phyloP scores from a whole-genome alignment of 31 red algal genomes.

The Asparagopsis taxiformis region DNA sequence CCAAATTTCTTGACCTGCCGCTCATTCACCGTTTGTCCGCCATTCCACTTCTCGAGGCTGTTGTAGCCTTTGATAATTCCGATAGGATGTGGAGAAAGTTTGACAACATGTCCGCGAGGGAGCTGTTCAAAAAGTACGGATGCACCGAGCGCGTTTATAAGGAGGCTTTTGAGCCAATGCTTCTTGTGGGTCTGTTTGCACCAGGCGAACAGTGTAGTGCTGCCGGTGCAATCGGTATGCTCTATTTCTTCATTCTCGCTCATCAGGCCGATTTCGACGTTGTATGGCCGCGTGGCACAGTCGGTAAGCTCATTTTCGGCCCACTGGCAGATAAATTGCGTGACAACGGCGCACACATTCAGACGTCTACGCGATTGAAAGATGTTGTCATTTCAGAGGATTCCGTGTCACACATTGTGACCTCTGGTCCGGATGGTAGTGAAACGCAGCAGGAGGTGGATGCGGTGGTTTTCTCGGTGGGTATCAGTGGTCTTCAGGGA shows the following conservation, averaged over 20 bases:
- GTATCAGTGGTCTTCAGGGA: slow-evolving; percentile 77
- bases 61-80: slow-evolving; percentile 82
- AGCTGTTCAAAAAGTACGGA: slow-evolving; percentile 77
- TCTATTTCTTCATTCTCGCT: slow-evolving; percentile 86
- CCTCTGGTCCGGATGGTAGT: slow-evolving; percentile 11
- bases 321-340: slow-evolving; percentile 62
- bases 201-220: slow-evolving; percentile 85
- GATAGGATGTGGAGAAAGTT: slow-evolving; percentile 64
- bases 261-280: slow-evolving; percentile 94
- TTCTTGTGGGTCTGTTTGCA: slow-evolving; percentile 85
- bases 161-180: slow-evolving; percentile 88
- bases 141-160: slow-evolving; percentile 71
- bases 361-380: slow-evolving; percentile 59
- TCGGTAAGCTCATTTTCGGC: slow-evolving; percentile 73
- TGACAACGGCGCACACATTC: slow-evolving; percentile 31
- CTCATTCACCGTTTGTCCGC: slow-evolving; percentile 74
- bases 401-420: slow-evolving; percentile 38
- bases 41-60: slow-evolving; percentile 75
- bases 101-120: slow-evolving; percentile 91
- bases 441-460: slow-evolving; percentile 45
- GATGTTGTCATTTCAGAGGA: slow-evolving; percentile 52
- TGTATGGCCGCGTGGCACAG: slow-evolving; percentile 85
- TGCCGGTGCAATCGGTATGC: slow-evolving; percentile 72
- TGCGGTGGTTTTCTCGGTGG: slow-evolving; percentile 81
- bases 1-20: slow-evolving; percentile 71